Percentiles rank a stretch among this genome's conserved stretches.
These are phyloP conservation scores for Populus euphratica DNA, from an alignment of 345 rosid genomes.

Conservation along the genomic window DNA sequence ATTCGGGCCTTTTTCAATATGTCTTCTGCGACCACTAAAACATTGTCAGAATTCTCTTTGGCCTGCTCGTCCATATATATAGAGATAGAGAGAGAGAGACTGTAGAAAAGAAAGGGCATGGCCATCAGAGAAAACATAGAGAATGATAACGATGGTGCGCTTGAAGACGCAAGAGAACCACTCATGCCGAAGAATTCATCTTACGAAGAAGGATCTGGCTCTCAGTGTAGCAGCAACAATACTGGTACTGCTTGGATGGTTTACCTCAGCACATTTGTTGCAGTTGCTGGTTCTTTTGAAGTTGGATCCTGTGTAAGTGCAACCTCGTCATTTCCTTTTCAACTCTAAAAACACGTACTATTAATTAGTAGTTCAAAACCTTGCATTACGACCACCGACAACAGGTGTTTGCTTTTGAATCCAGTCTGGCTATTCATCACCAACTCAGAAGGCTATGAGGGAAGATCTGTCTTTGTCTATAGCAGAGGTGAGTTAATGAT, in stretches of 20 bases:
- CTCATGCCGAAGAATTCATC: slow-evolving; percentile 32
- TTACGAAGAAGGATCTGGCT: slow-evolving; percentile 17
- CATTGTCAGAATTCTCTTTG: not conserved
- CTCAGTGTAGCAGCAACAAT: slow-evolving; percentile 16
- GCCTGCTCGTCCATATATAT: not conserved
- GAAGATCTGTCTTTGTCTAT: slow-evolving; percentile 60
- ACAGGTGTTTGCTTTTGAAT: slow-evolving; percentile 10
- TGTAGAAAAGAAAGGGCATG: slow-evolving; percentile 21
- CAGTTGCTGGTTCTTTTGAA: slow-evolving; percentile 78
- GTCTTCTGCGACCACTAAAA: not conserved
- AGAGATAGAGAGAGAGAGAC: not conserved
- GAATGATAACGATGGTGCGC: not conserved
- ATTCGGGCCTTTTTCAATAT: not conserved
- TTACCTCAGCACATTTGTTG: slow-evolving; percentile 70
- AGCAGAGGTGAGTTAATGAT: slow-evolving; percentile 49
- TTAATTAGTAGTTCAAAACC: no score
- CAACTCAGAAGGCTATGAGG: slow-evolving; percentile 76
- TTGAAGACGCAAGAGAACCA: slow-evolving; percentile 31
- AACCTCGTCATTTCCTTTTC: not conserved
- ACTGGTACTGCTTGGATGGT: slow-evolving; percentile 55
- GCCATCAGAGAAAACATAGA: slow-evolving; percentile 34
- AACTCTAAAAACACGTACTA: not conserved
- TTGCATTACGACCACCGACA: not conserved
- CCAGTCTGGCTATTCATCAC: slow-evolving; percentile 90
- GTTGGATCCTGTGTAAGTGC: slow-evolving; percentile 81